These are phyloP conservation scores for Amesomyces nigricolor DNA, from an alignment of 2,329 filamentous ascomycete genomes.

Conservation along the genomic window DNA sequence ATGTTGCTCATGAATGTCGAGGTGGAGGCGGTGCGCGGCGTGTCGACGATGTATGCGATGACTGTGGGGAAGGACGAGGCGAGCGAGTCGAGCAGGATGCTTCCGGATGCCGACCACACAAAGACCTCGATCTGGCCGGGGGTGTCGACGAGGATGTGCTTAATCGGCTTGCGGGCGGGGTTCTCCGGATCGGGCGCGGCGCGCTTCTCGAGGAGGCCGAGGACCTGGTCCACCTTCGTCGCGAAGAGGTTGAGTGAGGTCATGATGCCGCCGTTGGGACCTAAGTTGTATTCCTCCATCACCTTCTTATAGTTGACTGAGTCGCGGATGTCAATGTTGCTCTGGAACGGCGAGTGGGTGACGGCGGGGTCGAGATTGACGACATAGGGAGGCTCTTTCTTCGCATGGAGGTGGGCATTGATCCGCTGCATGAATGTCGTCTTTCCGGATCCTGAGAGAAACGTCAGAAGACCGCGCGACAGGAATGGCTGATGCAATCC, in stretches of 20 bases:
- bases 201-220: constrained; percentile 84
- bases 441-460: constrained; percentile 72
- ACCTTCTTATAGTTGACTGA: constrained; percentile 99
- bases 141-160: constrained; percentile 88
- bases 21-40: constrained; percentile 84
- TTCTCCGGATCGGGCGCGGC: constrained; percentile 58
- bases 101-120: constrained; percentile 94
- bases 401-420: constrained; percentile 81
- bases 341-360: constrained; percentile 85
- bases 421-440: constrained; percentile 99
- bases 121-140: constrained; percentile 98
- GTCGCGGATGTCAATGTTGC: constrained; percentile 98
- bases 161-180: constrained; percentile 58
- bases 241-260: constrained; percentile 95
- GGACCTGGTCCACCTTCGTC: constrained; percentile 95
- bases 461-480: not conserved
- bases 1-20: constrained; percentile 99
- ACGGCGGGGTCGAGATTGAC: constrained; percentile 97
- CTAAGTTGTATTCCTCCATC: constrained; percentile 98
- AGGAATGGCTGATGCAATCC: constrained; percentile 1
- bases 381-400: constrained; percentile 81
- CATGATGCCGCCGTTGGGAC: constrained; percentile 93
- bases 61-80: constrained; percentile 94
- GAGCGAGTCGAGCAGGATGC: constrained; percentile 86
- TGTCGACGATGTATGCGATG: constrained; percentile 96